These are phyloP conservation scores for Tothia fuscella DNA, from an alignment of 2,329 filamentous ascomycete species.

Conservation along the genomic window DNA sequence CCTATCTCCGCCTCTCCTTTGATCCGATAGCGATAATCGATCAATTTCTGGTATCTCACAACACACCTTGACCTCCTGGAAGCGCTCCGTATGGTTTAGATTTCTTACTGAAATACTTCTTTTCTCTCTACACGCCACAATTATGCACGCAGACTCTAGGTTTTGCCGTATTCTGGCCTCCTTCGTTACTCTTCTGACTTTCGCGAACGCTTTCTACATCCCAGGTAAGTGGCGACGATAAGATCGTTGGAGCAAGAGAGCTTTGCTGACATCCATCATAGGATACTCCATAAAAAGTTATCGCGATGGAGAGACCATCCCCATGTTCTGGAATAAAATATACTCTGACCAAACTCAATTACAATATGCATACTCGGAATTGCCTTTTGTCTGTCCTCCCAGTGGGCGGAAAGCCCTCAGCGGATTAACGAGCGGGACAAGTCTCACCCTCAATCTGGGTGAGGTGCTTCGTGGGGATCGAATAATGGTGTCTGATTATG, in stretches of 20 bases:
- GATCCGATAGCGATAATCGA: not conserved
- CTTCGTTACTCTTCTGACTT: conserved; percentile 35
- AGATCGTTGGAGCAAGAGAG: not conserved
- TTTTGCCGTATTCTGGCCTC: conserved; percentile 10
- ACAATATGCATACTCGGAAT: conserved; percentile 84
- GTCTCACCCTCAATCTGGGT: conserved; percentile 70
- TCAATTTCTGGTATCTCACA: not conserved
- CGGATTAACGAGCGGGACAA: conserved; percentile 62
- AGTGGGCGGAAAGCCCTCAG: conserved; percentile 55
- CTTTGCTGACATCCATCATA: conserved; percentile 19
- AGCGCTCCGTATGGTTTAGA: not conserved
- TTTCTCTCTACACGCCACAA: conserved; percentile 8
- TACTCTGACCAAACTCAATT: conserved; percentile 82
- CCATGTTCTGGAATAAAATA: conserved; percentile 82
- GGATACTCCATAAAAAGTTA: conserved; percentile 80
- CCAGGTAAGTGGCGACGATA: conserved; percentile 49
- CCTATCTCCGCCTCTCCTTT: conserved; percentile 1
- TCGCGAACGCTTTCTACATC: conserved; percentile 65
- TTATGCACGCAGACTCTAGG: conserved; percentile 28
- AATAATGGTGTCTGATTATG: conserved; percentile 74
- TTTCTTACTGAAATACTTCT: not conserved
- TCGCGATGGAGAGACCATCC: conserved; percentile 61
- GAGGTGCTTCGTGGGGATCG: conserved; percentile 80
- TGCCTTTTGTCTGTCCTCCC: conserved; percentile 76
- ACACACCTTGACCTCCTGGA: not conserved